Evolutionary conservation across 768 basidiomycete genomes (phyloP), one percentile per base, ranked within the genome.

Genomic region (Lyophyllum atratum): DNA sequence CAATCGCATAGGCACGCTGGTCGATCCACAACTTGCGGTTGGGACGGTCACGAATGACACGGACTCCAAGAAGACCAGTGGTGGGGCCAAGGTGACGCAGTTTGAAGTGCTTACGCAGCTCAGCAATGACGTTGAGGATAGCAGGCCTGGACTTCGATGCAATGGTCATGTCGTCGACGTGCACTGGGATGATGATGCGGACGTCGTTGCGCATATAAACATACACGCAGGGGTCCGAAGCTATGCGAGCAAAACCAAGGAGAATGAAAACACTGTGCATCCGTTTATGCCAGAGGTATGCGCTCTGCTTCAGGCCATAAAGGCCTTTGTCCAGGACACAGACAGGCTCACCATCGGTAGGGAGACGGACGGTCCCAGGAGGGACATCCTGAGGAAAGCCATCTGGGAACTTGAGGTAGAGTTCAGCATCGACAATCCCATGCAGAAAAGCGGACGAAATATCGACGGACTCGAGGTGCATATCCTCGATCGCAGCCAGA

Each of bases 401-500:
- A 21, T 44, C 24, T 21, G 43, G 8, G 43, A 44, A 44, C 14
- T 37, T 37, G 34, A 37, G 34, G 43, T 44, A 44, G 8, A 44
- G 24, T 25, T 44, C 43, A 21, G 43, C 19, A 44, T 44, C 19
- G 15, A 44, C 43, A 44, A 44, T 44, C 9, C 43, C 43, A 44
- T 44, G 43, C 7, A 44, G 43, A 44, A 22, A 44, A 15, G 43
- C 19, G 24, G 43, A 44, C 14, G 24, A 44, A 44, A 49, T 58
- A 54, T 57, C 52, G 6, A 64, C 54, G 45, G 39, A 62, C 9
- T 55, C 39, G 11, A 59, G 56, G 21, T 72, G 59, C 54, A 68
- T 63, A 51, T 70, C 64, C 21, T 68, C 58, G 19, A 68, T 22
- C 0, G 62, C 67, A 52, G 64, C 69, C 22, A 68, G 28, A 14